phyloP scores from a whole-genome alignment of 2,329 filamentous ascomycete genomes.

The Aspergillus aculeatinus region DNA sequence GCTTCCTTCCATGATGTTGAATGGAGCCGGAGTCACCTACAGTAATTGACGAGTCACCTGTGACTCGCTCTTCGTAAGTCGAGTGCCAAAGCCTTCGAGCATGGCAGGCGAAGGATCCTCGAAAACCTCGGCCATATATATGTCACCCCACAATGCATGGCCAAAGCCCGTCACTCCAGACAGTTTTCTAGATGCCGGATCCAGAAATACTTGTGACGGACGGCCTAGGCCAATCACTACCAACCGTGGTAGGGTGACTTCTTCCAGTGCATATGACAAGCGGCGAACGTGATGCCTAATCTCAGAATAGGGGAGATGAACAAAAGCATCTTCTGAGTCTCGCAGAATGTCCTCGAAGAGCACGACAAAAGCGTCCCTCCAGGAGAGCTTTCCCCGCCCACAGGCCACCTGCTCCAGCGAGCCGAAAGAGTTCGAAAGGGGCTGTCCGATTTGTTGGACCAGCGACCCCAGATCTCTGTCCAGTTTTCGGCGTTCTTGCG shows the following conservation, averaged over 20 bases:
- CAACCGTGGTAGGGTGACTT: slow-evolving; percentile 52
- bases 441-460: slow-evolving; percentile 44
- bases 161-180: slow-evolving; percentile 55
- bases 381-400: slow-evolving; percentile 49
- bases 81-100: slow-evolving; percentile 37
- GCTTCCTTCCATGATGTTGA: not conserved
- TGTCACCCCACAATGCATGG: slow-evolving; percentile 57
- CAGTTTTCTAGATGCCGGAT: slow-evolving; percentile 49
- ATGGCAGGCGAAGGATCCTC: slow-evolving; percentile 37
- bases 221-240: slow-evolving; percentile 52
- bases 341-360: slow-evolving; percentile 55
- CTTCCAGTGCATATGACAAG: slow-evolving; percentile 48
- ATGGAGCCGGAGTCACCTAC: slow-evolving; percentile 25
- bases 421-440: slow-evolving; percentile 53
- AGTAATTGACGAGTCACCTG: slow-evolving; percentile 35
- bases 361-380: slow-evolving; percentile 53
- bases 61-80: slow-evolving; percentile 21
- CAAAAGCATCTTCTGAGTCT: slow-evolving; percentile 59
- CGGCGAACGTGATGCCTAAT: slow-evolving; percentile 52
- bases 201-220: slow-evolving; percentile 52
- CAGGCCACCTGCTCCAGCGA: slow-evolving; percentile 48
- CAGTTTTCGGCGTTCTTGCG: slow-evolving; percentile 31
- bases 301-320: slow-evolving; percentile 56
- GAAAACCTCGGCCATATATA: slow-evolving; percentile 54
- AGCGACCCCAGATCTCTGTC: slow-evolving; percentile 38